Percentiles rank a stretch among this genome's conserved stretches.
These are phyloP conservation scores for Prunus dulcis DNA, from an alignment of 306 rosid genomes.

Conservation along the genomic window DNA sequence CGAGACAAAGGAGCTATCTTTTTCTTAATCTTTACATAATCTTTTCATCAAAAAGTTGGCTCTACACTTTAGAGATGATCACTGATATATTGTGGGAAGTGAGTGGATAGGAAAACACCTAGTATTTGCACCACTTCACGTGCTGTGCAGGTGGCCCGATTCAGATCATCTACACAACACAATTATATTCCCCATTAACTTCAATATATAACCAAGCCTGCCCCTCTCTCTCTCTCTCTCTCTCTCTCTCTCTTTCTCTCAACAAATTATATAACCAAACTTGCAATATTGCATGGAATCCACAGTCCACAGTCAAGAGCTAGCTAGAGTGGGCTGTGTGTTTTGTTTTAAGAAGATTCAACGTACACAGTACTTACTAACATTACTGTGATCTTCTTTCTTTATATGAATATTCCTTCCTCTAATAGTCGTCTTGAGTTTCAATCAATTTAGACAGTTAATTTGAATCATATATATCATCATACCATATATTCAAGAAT, in stretches of 20 bases:
- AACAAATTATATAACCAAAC: neutral
- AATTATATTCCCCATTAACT: neutral
- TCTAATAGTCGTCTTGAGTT: too few species aligned
- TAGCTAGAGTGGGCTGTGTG: neutral
- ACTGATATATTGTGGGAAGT: slow-evolving; percentile 35
- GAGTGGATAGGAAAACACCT: slow-evolving; percentile 49
- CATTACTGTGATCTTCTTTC: neutral
- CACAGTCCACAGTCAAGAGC: neutral
- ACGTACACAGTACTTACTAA: neutral
- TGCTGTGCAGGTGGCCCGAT: slow-evolving; percentile 49
- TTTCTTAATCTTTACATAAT: slow-evolving; percentile 44
- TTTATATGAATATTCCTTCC: neutral
- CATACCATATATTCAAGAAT: too few species aligned
- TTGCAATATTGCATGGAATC: neutral
- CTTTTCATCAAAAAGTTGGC: slow-evolving; percentile 55
- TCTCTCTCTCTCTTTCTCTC: neutral
- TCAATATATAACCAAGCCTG: neutral
- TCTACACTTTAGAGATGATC: slow-evolving; percentile 26
- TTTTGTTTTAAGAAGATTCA: neutral
- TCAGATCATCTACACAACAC: slow-evolving; percentile 27
- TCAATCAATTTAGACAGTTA: too few species aligned
- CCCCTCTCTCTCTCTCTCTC: too few species aligned
- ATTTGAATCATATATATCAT: too few species aligned
- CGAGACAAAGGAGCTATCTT: slow-evolving; percentile 43
- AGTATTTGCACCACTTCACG: slow-evolving; percentile 67